Evolutionary conservation across 208 protist species (phyloP).

Genomic region (Tritrichomonas musculus): DNA sequence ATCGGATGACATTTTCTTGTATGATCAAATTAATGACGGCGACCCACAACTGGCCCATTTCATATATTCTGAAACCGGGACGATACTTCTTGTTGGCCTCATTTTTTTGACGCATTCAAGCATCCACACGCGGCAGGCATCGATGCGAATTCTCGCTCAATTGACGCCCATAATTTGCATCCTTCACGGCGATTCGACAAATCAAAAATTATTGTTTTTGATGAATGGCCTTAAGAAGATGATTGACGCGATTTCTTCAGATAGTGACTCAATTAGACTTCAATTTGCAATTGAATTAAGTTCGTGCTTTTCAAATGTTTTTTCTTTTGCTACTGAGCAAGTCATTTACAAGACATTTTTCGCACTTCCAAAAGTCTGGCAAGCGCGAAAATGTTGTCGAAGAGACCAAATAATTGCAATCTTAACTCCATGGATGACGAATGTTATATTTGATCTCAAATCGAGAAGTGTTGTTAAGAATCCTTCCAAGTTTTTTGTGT

Average conservation of each 20-base stretch:
- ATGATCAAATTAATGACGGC: not conserved
- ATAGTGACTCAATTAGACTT: not conserved
- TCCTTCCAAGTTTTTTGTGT: not conserved
- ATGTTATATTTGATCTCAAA: not conserved
- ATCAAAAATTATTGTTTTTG: too few relatives aligned
- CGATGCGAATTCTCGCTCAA: not conserved
- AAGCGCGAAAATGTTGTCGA: not conserved
- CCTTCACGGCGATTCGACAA: not conserved
- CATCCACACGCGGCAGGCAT: not conserved
- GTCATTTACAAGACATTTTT: not conserved
- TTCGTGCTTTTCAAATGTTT: not conserved
- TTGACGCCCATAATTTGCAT: not conserved
- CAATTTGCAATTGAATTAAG: not conserved
- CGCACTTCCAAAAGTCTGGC: not conserved
- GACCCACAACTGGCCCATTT: not conserved
- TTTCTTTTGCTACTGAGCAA: not conserved
- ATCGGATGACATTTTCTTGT: too few relatives aligned
- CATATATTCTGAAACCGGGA: not conserved
- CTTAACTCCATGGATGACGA: not conserved
- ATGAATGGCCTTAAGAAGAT: not conserved
- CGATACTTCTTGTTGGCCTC: not conserved
- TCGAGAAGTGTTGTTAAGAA: not conserved
- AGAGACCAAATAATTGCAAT: not conserved
- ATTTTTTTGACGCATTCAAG: not conserved
- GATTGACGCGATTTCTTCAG: not conserved